Percentiles rank a stretch among this genome's conserved stretches.
These are phyloP conservation scores for Nepenthes mirabilis DNA, from an alignment of 148 eudicot genomes.

Conservation along the genomic window DNA sequence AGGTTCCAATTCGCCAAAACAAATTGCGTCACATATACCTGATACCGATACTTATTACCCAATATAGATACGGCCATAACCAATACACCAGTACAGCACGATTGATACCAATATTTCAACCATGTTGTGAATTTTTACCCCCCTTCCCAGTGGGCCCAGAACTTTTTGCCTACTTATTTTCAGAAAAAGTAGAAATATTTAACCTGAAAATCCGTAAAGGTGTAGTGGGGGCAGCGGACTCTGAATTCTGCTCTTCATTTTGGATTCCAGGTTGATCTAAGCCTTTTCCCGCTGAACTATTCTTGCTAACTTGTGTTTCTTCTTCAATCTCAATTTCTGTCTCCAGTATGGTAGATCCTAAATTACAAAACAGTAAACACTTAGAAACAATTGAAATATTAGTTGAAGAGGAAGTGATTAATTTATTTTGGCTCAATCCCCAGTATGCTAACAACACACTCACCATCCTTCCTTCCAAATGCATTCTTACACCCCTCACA, in stretches of 20 bases:
- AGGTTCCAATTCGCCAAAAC: too few relatives aligned
- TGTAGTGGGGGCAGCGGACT: conserved; percentile 47
- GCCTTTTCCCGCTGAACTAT: conserved; percentile 15
- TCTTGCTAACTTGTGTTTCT: conserved; percentile 33
- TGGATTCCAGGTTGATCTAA: conserved; percentile 22
- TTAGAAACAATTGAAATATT: too few relatives aligned
- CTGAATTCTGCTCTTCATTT: conserved; percentile 26
- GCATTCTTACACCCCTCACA: conserved; percentile 92
- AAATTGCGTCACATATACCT: too few relatives aligned
- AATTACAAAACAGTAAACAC: not conserved
- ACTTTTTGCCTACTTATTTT: not conserved
- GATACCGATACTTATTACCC: too few relatives aligned
- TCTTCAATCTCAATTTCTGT: conserved; percentile 49
- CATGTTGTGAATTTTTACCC: not conserved
- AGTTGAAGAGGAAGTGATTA: too few relatives aligned
- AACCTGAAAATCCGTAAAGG: conserved; percentile 51
- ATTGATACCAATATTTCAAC: too few relatives aligned
- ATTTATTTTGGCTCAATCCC: too few relatives aligned
- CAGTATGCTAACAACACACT: conserved; percentile 10
- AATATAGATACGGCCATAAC: too few relatives aligned
- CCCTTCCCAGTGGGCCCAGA: not conserved
- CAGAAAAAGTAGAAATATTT: not conserved
- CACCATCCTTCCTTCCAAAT: conserved; percentile 88
- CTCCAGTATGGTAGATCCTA: conserved; percentile 30
- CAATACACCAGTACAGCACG: too few relatives aligned